Evolutionary conservation across 2,329 filamentous ascomycete species (phyloP).

Genomic region (Alternaria gansuensis): DNA sequence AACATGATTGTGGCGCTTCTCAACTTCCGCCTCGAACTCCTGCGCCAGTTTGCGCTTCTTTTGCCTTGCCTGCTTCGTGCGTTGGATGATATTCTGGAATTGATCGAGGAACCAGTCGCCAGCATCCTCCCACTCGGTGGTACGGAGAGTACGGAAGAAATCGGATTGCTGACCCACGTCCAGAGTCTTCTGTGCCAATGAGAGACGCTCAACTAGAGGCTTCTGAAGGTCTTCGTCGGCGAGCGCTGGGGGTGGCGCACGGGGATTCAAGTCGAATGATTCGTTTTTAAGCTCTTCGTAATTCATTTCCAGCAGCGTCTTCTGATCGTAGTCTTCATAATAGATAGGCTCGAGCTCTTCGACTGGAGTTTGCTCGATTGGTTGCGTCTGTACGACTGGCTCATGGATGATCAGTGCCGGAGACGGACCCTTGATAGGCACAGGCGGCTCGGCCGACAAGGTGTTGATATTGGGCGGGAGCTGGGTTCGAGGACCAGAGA

Average conservation of each 20-base stretch:
- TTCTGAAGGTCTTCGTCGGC: conserved; percentile 39
- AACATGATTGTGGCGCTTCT: conserved; percentile 62
- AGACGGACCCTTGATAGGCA: conserved; percentile 9
- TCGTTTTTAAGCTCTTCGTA: conserved; percentile 61
- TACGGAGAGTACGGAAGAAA: conserved; percentile 63
- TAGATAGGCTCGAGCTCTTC: conserved; percentile 20
- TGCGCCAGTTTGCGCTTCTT: conserved; percentile 63
- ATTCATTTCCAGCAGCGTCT: conserved; percentile 56
- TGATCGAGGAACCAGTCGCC: conserved; percentile 68
- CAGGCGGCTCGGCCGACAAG: conserved; percentile 10
- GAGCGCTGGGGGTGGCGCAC: conserved; percentile 23
- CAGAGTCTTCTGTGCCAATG: conserved; percentile 37
- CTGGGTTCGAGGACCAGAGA: conserved; percentile 7
- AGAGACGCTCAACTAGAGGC: conserved; percentile 43
- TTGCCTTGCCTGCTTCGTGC: conserved; percentile 62
- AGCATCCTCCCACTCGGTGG: conserved; percentile 68
- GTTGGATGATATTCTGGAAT: conserved; percentile 61
- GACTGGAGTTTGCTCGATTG: conserved; percentile 15
- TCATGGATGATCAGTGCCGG: conserved; percentile 14
- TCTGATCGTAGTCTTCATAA: conserved; percentile 58
- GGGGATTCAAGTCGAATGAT: conserved; percentile 57
- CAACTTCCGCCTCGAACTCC: conserved; percentile 65
- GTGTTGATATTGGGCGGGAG: conserved; percentile 3
- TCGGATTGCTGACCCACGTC: conserved; percentile 52
- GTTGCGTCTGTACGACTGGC: conserved; percentile 18